phyloP scores from a whole-genome alignment of 495 filamentous ascomycete genomes.

The Aspergillus funiculosus region DNA sequence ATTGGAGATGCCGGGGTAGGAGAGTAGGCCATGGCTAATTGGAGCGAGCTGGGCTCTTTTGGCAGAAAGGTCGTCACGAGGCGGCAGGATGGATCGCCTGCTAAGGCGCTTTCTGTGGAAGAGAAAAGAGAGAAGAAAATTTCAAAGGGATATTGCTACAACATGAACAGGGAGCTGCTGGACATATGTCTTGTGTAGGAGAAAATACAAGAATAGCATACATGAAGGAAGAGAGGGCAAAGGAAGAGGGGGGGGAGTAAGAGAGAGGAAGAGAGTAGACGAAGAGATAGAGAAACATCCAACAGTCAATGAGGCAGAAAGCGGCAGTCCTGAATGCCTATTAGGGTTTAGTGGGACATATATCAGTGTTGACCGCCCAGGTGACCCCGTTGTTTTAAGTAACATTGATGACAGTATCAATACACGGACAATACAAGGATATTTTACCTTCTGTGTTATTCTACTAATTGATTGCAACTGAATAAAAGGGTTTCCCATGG shows the following conservation, averaged over 20 bases:
- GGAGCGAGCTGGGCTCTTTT: constrained; percentile 11
- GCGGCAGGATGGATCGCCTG: constrained; percentile 5
- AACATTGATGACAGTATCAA: neutral
- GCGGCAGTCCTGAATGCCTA: constrained; percentile 17
- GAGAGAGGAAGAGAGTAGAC: constrained; percentile 2
- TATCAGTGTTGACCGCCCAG: constrained; percentile 24
- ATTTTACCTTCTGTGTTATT: too few species aligned
- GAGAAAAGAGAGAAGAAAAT: neutral
- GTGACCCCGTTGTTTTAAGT: neutral
- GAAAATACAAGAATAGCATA: neutral
- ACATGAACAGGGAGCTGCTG: constrained; percentile 3
- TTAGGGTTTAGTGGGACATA: constrained; percentile 21
- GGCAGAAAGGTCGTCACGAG: constrained; percentile 10
- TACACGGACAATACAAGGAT: neutral
- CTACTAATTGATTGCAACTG: too few species aligned
- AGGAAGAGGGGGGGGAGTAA: constrained; percentile 1
- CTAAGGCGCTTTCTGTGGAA: constrained; percentile 9
- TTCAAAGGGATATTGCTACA: constrained; percentile 6
- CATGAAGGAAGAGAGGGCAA: constrained; percentile 6
- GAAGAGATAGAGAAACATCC: constrained; percentile 1
- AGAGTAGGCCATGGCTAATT: constrained; percentile 34
- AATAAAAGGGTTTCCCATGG: too few species aligned
- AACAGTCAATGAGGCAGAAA: constrained; percentile 22
- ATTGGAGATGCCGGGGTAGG: constrained; percentile 33
- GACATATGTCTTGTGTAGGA: neutral